Conservation (phyloP, 495 filamentous ascomycete species). For the Tuber microsphaerosporum region DNA sequence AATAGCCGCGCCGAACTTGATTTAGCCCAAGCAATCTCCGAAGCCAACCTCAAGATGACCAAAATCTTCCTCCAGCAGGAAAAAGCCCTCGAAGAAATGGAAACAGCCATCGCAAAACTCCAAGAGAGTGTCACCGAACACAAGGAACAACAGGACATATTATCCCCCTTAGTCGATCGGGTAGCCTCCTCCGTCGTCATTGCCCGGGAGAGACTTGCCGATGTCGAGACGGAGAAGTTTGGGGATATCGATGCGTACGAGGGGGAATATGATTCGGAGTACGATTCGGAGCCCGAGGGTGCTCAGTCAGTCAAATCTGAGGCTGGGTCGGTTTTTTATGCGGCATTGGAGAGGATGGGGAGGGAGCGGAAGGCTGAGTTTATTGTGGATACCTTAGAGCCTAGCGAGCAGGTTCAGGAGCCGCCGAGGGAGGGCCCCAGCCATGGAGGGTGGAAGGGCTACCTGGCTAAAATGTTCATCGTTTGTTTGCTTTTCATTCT, state of each 20-base stretch:
- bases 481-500: neutral
- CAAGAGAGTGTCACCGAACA: neutral
- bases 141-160: neutral
- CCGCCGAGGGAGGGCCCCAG: neutral
- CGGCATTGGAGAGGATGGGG: neutral
- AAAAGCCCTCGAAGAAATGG: neutral
- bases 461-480: neutral
- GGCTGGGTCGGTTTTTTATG: neutral
- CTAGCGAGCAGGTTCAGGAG: too few relatives aligned
- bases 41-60: neutral
- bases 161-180: neutral
- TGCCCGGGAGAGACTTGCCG: neutral
- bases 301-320: neutral
- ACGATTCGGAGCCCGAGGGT: neutral
- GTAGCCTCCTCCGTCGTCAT: fast-evolving
- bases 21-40: neutral
- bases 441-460: neutral
- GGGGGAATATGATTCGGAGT: neutral
- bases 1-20: neutral
- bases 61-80: neutral
- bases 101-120: neutral
- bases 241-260: neutral
- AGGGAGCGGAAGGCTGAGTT: too few relatives aligned
- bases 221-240: neutral
- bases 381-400: too few relatives aligned